Base-by-base conservation (phyloP, 2,329 filamentous ascomycete species). In the Aschersonia sp. region DNA sequence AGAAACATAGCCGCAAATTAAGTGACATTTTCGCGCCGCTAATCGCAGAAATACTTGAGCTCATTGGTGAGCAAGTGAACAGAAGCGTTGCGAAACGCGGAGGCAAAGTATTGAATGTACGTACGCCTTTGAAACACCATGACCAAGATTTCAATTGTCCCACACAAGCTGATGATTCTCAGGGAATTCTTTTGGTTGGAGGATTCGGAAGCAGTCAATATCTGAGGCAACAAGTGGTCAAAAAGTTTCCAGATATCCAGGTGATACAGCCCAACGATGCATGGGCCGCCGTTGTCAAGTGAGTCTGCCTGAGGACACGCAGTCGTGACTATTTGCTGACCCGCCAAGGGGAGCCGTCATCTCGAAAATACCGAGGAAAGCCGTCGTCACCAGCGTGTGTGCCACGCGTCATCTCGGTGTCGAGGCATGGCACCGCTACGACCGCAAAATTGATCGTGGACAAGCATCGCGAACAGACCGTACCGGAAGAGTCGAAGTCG, bases 21-120 rank as follows among this genome's bases (percentile, higher is more conserved):
- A 41, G 43, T 0, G 31, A 5, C 0, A 55, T 57, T 42, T 57
- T 57, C 44, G 49, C 53, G 1, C 55, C 55, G 0, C 42, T 57
- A 11, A 49, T 59, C 7, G 39, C 29, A 1, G 54, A 56, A 6
- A 54, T 58, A 12, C 10, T 58, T 4, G 2, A 7, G 40, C 22
- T 46, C 4, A 46, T 46, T 12, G 37, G 32, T 6, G 29, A 33
- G n/a, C 39, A 46, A 22, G 45, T 46, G 9, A 8, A 11, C 2
- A n/a, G n/a, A 39, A 42, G 39, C 31, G 9, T 10, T 5, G 5
- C 29, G 7, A 46, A 46, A 33, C 22, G n/a, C 7, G 9, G 30
- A 4, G 45, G 45, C 6, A 42, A 46, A 33, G 5, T 14, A 12
- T 10, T 42, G 30, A 42, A 11, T 10, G 44, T 45, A 30, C 11